A percentile compares a stretch with the other conserved stretches of the same genome.
Conservation (phyloP, 1,284 basidiomycete genomes). For the Athelia sp. region DNA sequence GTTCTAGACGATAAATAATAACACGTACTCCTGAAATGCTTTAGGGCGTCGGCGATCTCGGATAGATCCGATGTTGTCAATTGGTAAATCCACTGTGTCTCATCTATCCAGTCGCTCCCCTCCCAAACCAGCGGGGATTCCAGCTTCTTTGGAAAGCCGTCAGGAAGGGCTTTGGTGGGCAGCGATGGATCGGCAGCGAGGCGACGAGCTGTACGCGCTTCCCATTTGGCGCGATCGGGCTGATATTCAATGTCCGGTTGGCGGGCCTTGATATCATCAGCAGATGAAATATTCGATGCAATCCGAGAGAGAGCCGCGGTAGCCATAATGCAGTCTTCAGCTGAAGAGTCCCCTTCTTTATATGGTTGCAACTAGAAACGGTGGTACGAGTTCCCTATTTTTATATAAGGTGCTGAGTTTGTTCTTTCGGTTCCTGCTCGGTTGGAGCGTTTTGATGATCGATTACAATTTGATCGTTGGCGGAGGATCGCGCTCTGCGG, state of each 20-base stretch:
- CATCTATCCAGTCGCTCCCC: conserved; percentile 28
- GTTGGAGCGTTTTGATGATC: no score
- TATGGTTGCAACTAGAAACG: no score
- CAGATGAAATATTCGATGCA: no score
- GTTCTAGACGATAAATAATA: not conserved
- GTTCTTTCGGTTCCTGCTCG: no score
- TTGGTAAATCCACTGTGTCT: conserved; percentile 28
- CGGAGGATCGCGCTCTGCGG: no score
- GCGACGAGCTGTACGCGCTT: not conserved
- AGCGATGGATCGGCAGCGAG: conserved; percentile 15
- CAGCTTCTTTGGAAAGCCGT: conserved; percentile 26
- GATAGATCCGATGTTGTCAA: conserved; percentile 17
- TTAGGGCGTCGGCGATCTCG: conserved; percentile 27
- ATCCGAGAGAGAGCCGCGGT: no score
- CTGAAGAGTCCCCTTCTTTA: no score
- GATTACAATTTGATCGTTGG: no score
- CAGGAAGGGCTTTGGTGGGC: conserved; percentile 22
- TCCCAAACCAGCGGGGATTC: conserved; percentile 30
- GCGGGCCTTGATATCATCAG: not conserved
- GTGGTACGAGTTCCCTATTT: no score
- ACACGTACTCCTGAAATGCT: conserved; percentile 19
- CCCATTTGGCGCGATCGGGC: conserved; percentile 1
- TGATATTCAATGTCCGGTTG: conserved; percentile 3
- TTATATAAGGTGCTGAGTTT: no score
- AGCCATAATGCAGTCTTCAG: no score